Evolutionary conservation across 768 basidiomycete genomes (phyloP), one percentile per base, ranked within the genome.

Genomic region (Hortiboletus campestris): DNA sequence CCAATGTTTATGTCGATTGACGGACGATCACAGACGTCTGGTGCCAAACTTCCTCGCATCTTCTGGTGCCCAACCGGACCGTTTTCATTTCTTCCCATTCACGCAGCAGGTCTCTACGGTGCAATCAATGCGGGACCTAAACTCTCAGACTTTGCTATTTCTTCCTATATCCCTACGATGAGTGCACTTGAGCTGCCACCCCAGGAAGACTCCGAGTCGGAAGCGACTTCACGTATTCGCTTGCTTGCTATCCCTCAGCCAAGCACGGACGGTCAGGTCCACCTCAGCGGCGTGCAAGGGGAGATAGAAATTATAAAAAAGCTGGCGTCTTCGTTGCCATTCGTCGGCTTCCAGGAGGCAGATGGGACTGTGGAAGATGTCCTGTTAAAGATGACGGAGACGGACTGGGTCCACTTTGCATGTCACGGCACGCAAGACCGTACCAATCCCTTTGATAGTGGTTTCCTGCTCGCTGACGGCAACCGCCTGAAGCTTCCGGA

Each of bases 131-230:
- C n/a, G 11, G 36, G 38, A 25, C 19, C 42, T 7, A 43, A 46
- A 35, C 19, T 52, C 1, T 47, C 34, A n/a, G 36, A 49, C 14
- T 42, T 42, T 16, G 50, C 12, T 10, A 42, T 51, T 8, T 53
- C 46, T 2, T 71, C 72, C 16, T 73, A 73, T 46, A 63, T 62
- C 2, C 66, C 70, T 2, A 66, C 71, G 2, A 46, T 73, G 6
- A 39, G 54, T 29, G 56, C 66, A 0, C 53, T 71, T 22, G 34
- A 35, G 12, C 29, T 63, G 34, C n/a, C 36, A n/a, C 14, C 29
- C 17, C n/a, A 22, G 28, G 35, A 32, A 22, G 10, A 51, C 22
- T 34, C 25, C 25, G 25, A 25, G 25, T 25, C 40, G 16, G 22
- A 43, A 1, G 12, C 25, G 6, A 14, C n/a, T 4, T 20, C 35